These are phyloP conservation scores for Cephaloascus fragrans DNA, from an alignment of 805 yeast species.

Conservation along the genomic window DNA sequence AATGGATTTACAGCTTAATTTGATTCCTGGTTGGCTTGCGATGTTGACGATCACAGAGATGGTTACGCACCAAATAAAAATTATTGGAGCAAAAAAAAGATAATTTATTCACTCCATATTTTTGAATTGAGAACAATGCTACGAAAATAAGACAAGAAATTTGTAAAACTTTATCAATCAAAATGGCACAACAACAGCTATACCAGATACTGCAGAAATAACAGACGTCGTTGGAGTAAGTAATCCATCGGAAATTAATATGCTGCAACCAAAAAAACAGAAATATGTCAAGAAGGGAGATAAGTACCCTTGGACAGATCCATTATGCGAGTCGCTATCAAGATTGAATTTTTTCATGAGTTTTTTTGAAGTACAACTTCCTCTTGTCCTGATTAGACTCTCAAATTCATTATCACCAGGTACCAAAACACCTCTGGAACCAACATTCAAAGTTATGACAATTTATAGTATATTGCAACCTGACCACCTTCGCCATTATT, in stretches of 20 bases:
- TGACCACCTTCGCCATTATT: constrained; percentile 58
- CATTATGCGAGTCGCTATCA: constrained; percentile 6
- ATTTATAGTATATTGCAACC: constrained; percentile 50
- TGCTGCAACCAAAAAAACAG: constrained; percentile 45
- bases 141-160: constrained; percentile 40
- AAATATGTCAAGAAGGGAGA: constrained; percentile 21
- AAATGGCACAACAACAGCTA: constrained; percentile 41
- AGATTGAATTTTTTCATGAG: constrained; percentile 9
- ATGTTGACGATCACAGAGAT: constrained; percentile 39
- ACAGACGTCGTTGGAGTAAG: constrained; percentile 59
- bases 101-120: constrained; percentile 39
- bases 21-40: constrained; percentile 28
- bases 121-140: constrained; percentile 34
- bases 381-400: constrained; percentile 18
- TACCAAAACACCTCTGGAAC: constrained; percentile 32
- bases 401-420: constrained; percentile 23
- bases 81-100: constrained; percentile 46
- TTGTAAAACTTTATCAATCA: constrained; percentile 29
- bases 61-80: constrained; percentile 40
- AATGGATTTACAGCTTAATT: constrained; percentile 41
- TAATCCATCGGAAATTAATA: constrained; percentile 51
- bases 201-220: constrained; percentile 46
- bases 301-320: constrained; percentile 15
- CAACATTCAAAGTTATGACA: constrained; percentile 36
- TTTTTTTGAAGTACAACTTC: constrained; percentile 27